Evolutionary conservation across 176 grass and related monocot genomes (phyloP).

Genomic region (Oryza australiensis): DNA sequence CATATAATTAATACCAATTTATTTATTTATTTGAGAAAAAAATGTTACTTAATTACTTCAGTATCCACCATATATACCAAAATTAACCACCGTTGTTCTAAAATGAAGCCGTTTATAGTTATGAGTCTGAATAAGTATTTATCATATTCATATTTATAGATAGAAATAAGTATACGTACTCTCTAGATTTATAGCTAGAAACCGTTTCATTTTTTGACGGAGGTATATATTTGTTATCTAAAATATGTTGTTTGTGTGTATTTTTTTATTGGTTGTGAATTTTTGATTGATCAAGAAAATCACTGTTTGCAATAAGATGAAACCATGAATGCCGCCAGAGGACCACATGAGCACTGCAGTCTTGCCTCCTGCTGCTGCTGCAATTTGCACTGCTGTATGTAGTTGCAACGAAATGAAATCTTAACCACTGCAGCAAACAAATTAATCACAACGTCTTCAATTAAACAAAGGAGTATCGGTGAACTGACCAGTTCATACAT

Average conservation of each 20-base stretch:
- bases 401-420: background rate
- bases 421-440: background rate
- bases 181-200: too few species aligned
- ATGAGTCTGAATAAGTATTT: too few species aligned
- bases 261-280: background rate
- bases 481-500: background rate
- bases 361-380: background rate
- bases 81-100: background rate
- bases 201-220: too few species aligned
- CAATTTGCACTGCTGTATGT: background rate
- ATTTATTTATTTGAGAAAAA: too few species aligned
- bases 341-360: background rate
- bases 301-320: background rate
- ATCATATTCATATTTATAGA: too few species aligned
- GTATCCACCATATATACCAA: background rate
- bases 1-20: background rate
- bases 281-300: background rate
- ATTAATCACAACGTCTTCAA: background rate
- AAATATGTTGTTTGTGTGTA: background rate
- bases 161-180: too few species aligned
- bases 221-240: background rate
- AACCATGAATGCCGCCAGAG: background rate
- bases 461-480: background rate
- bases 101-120: too few species aligned
- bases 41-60: background rate